Evolutionary conservation across 306 rosid genomes (phyloP), one percentile per base, ranked within the genome.

Genomic region (Cercis canadensis): DNA sequence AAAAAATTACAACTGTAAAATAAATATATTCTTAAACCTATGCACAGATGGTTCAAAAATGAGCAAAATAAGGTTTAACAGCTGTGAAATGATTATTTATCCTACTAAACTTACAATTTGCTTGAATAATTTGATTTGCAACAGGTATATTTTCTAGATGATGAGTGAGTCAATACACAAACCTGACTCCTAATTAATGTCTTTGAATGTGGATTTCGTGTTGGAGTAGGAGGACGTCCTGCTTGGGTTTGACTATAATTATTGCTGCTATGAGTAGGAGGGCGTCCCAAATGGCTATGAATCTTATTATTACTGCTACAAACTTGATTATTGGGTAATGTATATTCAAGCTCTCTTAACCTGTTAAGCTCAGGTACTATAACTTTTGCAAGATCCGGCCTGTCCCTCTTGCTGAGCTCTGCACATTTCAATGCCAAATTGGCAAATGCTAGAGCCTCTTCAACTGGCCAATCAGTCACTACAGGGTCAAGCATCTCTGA

Each of bases 391-490:
- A 94, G 97, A 49, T 79, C 85, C 4, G 99, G 99, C 81, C 99
- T 87, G 61, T 91, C 97, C 79, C 74, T 94, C 85, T 89, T 91
- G 80, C 91, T 83, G 56, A 94, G 85, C 73, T 94, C 95, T 31
- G 92, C 70, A 50, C 99, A 94, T 4, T 65, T 32, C 57, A 95
- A 63, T 32, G 99, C 95, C 75, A 95, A 43, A 19, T 86, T 87
- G 54, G 96, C 92, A 69, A 89, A 89, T 33, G 73, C 64, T 40
- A 81, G 72, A 73, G 96, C 86, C 79, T 85, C 90, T 57, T 95
- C 92, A 12, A 89, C 34, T 0, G 96, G 99, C 96, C 99, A 95
- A 79, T 95, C 99, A 5, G 84, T 57, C 62, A 95, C 83, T 6
- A 44, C 29, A 5, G 91, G 96, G 62, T 95, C 97, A 57, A 95